Percentiles rank a stretch among this genome's conserved stretches.
Conservation (phyloP, 2,329 filamentous ascomycete species). For the Grosmannia serpens region DNA sequence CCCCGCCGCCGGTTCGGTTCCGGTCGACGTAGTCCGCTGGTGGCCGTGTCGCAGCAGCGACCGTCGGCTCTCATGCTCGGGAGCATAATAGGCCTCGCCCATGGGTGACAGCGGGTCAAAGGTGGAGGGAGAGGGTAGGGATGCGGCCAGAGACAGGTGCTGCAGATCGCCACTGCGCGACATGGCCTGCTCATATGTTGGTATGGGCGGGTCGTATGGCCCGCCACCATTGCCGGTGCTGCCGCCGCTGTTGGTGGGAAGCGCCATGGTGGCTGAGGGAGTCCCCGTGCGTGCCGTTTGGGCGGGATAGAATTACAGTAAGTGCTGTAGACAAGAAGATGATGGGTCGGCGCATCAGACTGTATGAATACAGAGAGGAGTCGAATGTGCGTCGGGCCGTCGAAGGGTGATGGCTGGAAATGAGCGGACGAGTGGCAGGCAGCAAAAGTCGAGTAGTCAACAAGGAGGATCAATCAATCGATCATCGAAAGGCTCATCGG, state of each 20-base stretch:
- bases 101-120: conserved; percentile 42
- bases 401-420: background rate
- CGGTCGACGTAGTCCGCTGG: conserved; percentile 24
- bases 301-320: no score
- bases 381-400: background rate
- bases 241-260: no score
- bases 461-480: background rate
- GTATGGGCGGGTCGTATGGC: conserved; percentile 57
- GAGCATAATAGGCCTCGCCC: conserved; percentile 52
- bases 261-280: background rate
- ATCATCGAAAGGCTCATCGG: background rate
- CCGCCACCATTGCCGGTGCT: no score
- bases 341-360: no score
- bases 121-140: conserved; percentile 4
- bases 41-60: conserved; percentile 52
- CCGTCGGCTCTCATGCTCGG: conserved; percentile 60
- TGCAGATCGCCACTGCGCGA: conserved; percentile 39
- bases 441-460: background rate
- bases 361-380: background rate
- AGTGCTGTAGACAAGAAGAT: no score
- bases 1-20: conserved; percentile 14
- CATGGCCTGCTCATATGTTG: conserved; percentile 72
- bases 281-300: background rate
- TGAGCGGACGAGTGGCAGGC: background rate
- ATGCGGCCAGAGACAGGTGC: background rate